A percentile compares a stretch with the other conserved stretches of the same genome.
phyloP scores from a whole-genome alignment of 495 filamentous ascomycete genomes.

The Annulohypoxylon moriforme region DNA sequence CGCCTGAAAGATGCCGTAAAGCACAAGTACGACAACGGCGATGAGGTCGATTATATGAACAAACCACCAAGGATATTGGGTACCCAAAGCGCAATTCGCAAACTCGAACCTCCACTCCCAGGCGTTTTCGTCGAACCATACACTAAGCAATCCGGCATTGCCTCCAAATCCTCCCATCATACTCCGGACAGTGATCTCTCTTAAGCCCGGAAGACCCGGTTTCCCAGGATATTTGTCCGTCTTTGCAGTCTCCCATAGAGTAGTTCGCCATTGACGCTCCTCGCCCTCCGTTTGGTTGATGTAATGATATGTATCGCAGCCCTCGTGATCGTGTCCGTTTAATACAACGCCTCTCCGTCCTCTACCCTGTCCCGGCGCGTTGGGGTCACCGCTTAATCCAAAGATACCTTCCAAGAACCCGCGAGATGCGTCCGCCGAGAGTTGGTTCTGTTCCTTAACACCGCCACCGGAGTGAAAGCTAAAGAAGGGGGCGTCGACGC shows the following conservation, averaged over 20 bases:
- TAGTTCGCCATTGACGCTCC: constrained; percentile 60
- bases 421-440: constrained; percentile 72
- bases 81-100: constrained; percentile 77
- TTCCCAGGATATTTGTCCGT: constrained; percentile 48
- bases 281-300: constrained; percentile 63
- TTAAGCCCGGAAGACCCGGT: constrained; percentile 64
- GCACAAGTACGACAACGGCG: constrained; percentile 53
- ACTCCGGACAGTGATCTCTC: constrained; percentile 93
- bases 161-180: constrained; percentile 98
- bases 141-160: constrained; percentile 84
- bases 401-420: constrained; percentile 82
- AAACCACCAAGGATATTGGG: constrained; percentile 94
- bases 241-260: constrained; percentile 53
- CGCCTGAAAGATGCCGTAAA: constrained; percentile 43
- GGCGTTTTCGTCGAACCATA: constrained; percentile 82
- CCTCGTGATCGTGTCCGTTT: constrained; percentile 94
- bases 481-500: constrained; percentile 85
- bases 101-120: constrained; percentile 87
- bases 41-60: constrained; percentile 79
- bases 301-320: constrained; percentile 89
- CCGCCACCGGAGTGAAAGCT: constrained; percentile 77
- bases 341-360: constrained; percentile 77
- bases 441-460: constrained; percentile 91
- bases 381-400: constrained; percentile 72
- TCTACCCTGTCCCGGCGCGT: constrained; percentile 63